phyloP scores from a whole-genome alignment of 805 yeast genomes.

The Wickerhamomyces sydowiorum region DNA sequence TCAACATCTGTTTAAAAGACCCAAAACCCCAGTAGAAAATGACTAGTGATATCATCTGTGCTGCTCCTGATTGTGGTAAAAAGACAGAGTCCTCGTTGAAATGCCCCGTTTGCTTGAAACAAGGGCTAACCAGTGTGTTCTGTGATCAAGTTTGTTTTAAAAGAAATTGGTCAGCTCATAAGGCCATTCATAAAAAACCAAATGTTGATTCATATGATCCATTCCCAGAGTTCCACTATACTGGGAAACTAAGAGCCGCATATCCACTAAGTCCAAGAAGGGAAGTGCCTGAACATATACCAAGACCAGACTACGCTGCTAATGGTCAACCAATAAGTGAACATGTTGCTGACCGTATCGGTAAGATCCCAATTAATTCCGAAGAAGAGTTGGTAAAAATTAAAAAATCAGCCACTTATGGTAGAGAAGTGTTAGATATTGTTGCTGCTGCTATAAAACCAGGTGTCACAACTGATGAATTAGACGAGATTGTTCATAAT shows the following conservation, averaged over 20 bases:
- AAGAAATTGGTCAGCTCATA: slow-evolving; percentile 66
- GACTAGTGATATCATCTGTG: slow-evolving; percentile 36
- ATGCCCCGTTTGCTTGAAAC: slow-evolving; percentile 89
- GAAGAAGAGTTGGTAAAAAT: slow-evolving; percentile 70
- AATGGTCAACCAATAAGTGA: slow-evolving; percentile 79
- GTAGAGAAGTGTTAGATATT: slow-evolving; percentile 83
- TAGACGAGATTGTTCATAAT: slow-evolving; percentile 79
- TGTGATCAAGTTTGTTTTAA: slow-evolving; percentile 85
- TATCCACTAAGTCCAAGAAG: slow-evolving; percentile 80
- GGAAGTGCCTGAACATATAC: slow-evolving; percentile 64
- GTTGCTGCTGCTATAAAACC: slow-evolving; percentile 82
- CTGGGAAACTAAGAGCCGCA: slow-evolving; percentile 69
- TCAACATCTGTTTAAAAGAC: neutral
- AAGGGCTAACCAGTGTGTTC: slow-evolving; percentile 55
- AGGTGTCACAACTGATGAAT: slow-evolving; percentile 89
- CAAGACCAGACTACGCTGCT: slow-evolving; percentile 75
- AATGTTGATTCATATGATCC: slow-evolving; percentile 73
- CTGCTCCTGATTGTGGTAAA: slow-evolving; percentile 83
- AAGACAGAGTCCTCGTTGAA: slow-evolving; percentile 68
- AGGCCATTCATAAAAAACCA: slow-evolving; percentile 62
- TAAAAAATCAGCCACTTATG: slow-evolving; percentile 67
- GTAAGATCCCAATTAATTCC: slow-evolving; percentile 55
- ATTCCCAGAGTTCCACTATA: slow-evolving; percentile 69
- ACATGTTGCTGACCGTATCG: slow-evolving; percentile 61
- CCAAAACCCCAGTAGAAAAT: neutral